phyloP scores from a whole-genome alignment of 257 asterid genomes.

The Ehretia macrophylla region DNA sequence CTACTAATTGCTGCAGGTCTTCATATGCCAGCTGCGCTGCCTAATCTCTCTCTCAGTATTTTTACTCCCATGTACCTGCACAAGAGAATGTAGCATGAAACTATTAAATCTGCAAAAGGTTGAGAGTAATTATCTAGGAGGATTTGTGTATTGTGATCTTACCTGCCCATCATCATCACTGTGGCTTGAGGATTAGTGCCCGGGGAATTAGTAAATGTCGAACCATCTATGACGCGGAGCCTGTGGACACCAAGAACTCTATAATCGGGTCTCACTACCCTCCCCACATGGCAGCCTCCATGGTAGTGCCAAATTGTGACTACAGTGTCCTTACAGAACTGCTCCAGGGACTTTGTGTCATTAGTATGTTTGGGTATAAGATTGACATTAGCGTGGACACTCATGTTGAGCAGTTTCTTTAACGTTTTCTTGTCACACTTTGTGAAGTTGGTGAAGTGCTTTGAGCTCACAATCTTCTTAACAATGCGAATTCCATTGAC shows the following conservation, averaged over 20 bases:
- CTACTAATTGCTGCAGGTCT: not conserved
- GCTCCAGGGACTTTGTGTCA: conserved; percentile 62
- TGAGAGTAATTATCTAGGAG: too few species aligned
- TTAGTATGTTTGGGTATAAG: conserved; percentile 82
- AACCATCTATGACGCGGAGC: conserved; percentile 85
- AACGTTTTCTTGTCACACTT: conserved; percentile 36
- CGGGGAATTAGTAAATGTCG: conserved; percentile 69
- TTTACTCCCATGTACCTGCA: conserved; percentile 94
- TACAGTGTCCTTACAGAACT: conserved; percentile 87
- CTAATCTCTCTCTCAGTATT: conserved; percentile 68
- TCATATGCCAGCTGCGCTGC: conserved; percentile 46
- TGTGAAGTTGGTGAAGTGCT: conserved; percentile 46
- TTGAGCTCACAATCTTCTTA: conserved; percentile 59
- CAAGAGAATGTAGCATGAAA: not conserved
- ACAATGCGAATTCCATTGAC: conserved; percentile 71
- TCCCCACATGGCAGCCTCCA: conserved; percentile 87
- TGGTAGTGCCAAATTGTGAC: conserved; percentile 97
- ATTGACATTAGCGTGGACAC: conserved; percentile 68
- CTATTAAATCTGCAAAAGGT: too few species aligned
- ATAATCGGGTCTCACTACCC: conserved; percentile 54
- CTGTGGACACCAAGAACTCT: conserved; percentile 61
- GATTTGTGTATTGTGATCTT: conserved; percentile 8
- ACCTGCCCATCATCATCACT: conserved; percentile 94
- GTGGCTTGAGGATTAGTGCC: conserved; percentile 99
- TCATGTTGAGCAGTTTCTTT: conserved; percentile 67